A percentile compares a stretch with the other conserved stretches of the same genome.
phyloP scores from a whole-genome alignment of 352 stramenopile species.

The Globisporangium okanoganense region DNA sequence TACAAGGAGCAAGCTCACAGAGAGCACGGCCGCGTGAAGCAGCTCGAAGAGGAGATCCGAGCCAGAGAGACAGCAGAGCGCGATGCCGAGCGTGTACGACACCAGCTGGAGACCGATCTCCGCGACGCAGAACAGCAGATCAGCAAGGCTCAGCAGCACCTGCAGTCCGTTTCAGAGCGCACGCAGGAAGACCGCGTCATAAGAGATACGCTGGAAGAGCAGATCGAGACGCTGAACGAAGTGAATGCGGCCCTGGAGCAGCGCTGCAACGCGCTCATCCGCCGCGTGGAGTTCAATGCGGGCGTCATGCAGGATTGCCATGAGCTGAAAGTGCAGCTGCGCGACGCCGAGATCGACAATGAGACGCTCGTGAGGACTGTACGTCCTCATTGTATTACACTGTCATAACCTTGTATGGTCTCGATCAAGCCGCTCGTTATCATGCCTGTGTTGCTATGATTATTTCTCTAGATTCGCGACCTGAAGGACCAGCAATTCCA shows the following conservation, averaged over 20 bases:
- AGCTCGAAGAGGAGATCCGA: slow-evolving; percentile 48
- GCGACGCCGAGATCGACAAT: slow-evolving; percentile 65
- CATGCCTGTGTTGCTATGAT: background rate
- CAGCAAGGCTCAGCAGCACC: slow-evolving; percentile 46
- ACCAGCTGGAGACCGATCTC: slow-evolving; percentile 56
- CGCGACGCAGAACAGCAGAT: slow-evolving; percentile 49
- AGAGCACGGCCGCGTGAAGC: slow-evolving; percentile 49
- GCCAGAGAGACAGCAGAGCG: slow-evolving; percentile 34
- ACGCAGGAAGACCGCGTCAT: slow-evolving; percentile 50
- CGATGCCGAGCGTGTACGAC: slow-evolving; percentile 25
- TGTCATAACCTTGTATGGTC: background rate
- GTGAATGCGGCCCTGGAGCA: slow-evolving; percentile 74
- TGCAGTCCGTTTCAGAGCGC: slow-evolving; percentile 38
- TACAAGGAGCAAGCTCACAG: slow-evolving; percentile 49
- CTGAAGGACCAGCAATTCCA: slow-evolving; percentile 65
- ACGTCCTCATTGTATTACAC: background rate
- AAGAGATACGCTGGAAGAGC: slow-evolving; percentile 53
- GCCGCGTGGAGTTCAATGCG: slow-evolving; percentile 52
- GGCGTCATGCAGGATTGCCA: slow-evolving; percentile 45
- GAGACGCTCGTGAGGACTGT: slow-evolving; percentile 64
- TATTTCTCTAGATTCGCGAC: slow-evolving; percentile 46
- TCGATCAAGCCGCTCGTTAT: background rate
- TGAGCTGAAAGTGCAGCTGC: slow-evolving; percentile 60
- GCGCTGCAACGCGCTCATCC: slow-evolving; percentile 60
- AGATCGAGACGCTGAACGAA: slow-evolving; percentile 67